Conservation (phyloP, 768 basidiomycete genomes). For the Auriscalpium orientale region DNA sequence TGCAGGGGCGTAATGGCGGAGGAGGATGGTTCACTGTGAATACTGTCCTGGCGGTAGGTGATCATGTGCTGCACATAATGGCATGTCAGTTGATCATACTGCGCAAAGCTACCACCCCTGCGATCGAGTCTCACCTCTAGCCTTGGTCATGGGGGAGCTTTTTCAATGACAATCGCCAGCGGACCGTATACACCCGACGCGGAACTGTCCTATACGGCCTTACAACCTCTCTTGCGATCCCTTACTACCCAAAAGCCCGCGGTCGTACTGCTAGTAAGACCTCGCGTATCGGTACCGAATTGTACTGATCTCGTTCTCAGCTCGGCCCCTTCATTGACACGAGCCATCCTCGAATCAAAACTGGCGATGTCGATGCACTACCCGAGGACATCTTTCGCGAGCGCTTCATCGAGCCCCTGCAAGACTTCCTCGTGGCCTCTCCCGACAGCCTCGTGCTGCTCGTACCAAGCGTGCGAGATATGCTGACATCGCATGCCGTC, state of each 20-base stretch:
- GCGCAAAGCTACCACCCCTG: constrained; percentile 18
- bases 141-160: constrained; percentile 37
- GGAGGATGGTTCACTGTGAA: constrained; percentile 80
- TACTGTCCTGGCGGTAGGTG: constrained; percentile 72
- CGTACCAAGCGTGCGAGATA: constrained; percentile 76
- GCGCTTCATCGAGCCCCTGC: constrained; percentile 52
- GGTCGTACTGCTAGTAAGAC: constrained; percentile 66
- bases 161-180: constrained; percentile 65
- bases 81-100: constrained; percentile 29
- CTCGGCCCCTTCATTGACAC: constrained; percentile 88
- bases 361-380: constrained; percentile 62
- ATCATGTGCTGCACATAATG: background rate
- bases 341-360: constrained; percentile 62
- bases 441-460: constrained; percentile 70
- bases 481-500: constrained; percentile 70
- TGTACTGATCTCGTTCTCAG: constrained; percentile 32
- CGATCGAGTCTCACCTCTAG: constrained; percentile 16
- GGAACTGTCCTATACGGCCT: constrained; percentile 69
- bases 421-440: constrained; percentile 46
- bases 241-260: constrained; percentile 47
- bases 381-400: constrained; percentile 62
- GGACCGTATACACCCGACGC: constrained; percentile 84
- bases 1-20: constrained; percentile 87
- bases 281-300: too few relatives aligned
- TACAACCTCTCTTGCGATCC: constrained; percentile 45